A percentile compares a stretch with the other conserved stretches of the same genome.
Evolutionary conservation across 306 rosid species (phyloP).

Genomic region (Glycine soja): DNA sequence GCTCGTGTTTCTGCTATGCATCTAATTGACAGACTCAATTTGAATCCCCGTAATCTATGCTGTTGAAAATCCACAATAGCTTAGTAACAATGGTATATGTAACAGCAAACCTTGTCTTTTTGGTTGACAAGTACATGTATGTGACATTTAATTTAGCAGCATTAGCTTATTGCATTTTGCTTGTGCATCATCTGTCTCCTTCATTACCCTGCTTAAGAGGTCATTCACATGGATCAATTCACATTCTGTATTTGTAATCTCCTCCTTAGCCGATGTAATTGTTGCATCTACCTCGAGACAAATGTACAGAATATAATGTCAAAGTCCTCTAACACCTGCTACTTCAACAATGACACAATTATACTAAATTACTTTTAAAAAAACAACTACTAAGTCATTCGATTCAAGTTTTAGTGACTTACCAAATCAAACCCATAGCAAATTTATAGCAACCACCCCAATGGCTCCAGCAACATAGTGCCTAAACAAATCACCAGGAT

Average conservation of each 20-base stretch:
- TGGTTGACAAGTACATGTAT: too few relatives aligned
- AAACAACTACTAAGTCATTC: too few relatives aligned
- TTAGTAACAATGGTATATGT: too few relatives aligned
- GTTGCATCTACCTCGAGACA: conserved; percentile 84
- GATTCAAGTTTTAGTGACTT: too few relatives aligned
- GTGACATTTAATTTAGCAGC: too few relatives aligned
- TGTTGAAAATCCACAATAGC: too few relatives aligned
- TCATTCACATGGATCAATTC: conserved; percentile 61
- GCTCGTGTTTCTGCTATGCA: too few relatives aligned
- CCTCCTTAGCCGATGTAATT: conserved; percentile 72
- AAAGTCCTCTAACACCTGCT: conserved; percentile 74
- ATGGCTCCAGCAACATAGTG: background rate
- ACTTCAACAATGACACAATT: conserved; percentile 40
- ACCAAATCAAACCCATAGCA: conserved; percentile 34
- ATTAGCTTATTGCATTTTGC: conserved; percentile 65
- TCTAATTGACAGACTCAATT: too few relatives aligned
- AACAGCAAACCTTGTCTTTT: too few relatives aligned
- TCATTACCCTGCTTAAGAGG: conserved; percentile 60
- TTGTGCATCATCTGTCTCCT: conserved; percentile 77
- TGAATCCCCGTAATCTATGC: too few relatives aligned
- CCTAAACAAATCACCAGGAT: conserved; percentile 85
- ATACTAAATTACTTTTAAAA: background rate
- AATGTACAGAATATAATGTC: conserved; percentile 65
- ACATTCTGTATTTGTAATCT: conserved; percentile 66
- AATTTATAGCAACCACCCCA: conserved; percentile 26